These are phyloP conservation scores for Gastrodia elata DNA, from an alignment of 106 monocot species.

Conservation along the genomic window DNA sequence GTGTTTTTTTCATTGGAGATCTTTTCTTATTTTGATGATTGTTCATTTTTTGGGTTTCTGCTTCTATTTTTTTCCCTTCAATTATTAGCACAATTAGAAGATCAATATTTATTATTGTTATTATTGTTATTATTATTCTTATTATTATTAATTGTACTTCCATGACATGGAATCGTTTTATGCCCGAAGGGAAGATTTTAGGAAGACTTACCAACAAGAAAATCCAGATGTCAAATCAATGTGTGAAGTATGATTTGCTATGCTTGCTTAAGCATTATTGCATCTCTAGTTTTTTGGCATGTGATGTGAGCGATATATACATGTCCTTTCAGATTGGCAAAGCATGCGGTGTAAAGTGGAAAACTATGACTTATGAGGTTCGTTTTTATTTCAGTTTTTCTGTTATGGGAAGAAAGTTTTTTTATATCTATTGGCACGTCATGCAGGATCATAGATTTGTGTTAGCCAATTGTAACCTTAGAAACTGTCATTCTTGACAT, in stretches of 20 bases:
- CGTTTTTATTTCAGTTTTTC: conserved; percentile 13
- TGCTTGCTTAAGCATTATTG: not conserved
- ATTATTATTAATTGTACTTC: not conserved
- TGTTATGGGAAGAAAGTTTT: not conserved
- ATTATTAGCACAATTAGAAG: not conserved
- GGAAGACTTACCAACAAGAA: conserved; percentile 69
- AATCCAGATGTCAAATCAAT: conserved; percentile 82
- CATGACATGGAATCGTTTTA: conserved; percentile 1
- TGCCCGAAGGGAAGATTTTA: conserved; percentile 80
- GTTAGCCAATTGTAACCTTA: not conserved
- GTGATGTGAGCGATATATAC: not conserved
- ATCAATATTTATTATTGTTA: not conserved
- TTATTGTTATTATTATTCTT: no score
- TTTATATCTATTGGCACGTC: not conserved
- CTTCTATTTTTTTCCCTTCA: not conserved
- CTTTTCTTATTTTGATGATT: not conserved
- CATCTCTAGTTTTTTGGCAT: conserved; percentile 1
- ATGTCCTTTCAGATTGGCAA: conserved; percentile 80
- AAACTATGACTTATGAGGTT: conserved; percentile 82
- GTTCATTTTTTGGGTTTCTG: not conserved
- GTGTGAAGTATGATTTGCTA: conserved; percentile 40
- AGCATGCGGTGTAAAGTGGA: conserved; percentile 97
- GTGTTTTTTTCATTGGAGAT: not conserved
- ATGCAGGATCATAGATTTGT: no score
- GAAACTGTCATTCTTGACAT: no score